These are phyloP conservation scores for Annulohypoxylon truncatum DNA, from an alignment of 2,329 filamentous ascomycete species.

Conservation along the genomic window DNA sequence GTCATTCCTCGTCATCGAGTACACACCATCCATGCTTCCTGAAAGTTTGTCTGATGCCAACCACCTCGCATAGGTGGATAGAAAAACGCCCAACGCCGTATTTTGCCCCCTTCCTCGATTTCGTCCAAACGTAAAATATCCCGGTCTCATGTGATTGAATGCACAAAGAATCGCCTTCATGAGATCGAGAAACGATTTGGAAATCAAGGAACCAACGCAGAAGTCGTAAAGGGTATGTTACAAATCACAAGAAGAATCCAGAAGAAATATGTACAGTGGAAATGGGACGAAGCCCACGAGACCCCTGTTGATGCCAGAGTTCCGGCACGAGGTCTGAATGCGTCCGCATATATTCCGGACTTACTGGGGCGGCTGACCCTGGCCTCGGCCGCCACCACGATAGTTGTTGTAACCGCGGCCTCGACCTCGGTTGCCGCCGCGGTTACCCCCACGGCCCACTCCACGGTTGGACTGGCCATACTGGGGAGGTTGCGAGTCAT, in stretches of 20 bases:
- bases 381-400: constrained; percentile 50
- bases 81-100: constrained; percentile 47
- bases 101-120: constrained; percentile 40
- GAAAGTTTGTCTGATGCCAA: constrained; percentile 30
- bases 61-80: constrained; percentile 27
- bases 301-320: constrained; percentile 10
- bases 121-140: constrained; percentile 46
- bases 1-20: constrained; percentile 35
- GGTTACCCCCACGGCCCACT: constrained; percentile 43
- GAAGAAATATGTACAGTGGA: constrained; percentile 50
- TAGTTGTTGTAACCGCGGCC: constrained; percentile 52
- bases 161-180: constrained; percentile 44
- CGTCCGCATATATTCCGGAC: constrained; percentile 7
- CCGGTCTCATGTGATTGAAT: constrained; percentile 47
- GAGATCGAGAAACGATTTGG: constrained; percentile 43
- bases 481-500: constrained; percentile 50
- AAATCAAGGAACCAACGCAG: constrained; percentile 45
- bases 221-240: constrained; percentile 52
- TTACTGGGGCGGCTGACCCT: constrained; percentile 50
- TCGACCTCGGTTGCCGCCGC: constrained; percentile 42
- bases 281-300: constrained; percentile 30
- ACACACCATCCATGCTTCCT: constrained; percentile 33
- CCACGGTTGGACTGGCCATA: constrained; percentile 48
- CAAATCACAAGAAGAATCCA: constrained; percentile 49
- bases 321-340: constrained; percentile 11